Conservation (phyloP, 108 stramenopile genomes). For the Cyclotella sp. region DNA sequence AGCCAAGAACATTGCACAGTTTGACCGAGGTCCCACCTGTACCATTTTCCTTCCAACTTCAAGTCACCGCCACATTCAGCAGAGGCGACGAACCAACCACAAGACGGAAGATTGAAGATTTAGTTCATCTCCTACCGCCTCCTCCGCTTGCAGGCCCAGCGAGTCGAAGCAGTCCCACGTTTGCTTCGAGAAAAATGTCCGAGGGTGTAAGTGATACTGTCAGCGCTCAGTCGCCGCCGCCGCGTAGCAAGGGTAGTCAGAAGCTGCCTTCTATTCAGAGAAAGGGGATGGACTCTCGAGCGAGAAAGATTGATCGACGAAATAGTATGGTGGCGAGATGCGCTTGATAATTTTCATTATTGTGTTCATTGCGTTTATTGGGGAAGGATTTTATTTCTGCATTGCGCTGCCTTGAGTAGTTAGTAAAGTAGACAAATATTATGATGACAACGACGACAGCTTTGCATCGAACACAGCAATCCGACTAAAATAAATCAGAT, state of each 20-base stretch:
- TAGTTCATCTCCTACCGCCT: background rate
- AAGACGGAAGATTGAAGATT: background rate
- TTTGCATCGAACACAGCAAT: too few species aligned
- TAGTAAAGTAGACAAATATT: too few species aligned
- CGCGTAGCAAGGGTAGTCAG: background rate
- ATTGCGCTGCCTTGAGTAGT: too few species aligned
- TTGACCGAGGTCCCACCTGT: background rate
- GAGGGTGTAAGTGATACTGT: background rate
- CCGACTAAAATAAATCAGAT: too few species aligned
- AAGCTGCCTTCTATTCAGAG: background rate
- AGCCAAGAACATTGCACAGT: background rate
- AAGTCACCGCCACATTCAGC: background rate
- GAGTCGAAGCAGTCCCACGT: background rate
- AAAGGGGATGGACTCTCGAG: constrained; percentile 2
- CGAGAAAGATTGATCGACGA: background rate
- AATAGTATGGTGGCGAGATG: constrained; percentile 4
- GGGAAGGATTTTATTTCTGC: too few species aligned
- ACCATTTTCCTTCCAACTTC: background rate
- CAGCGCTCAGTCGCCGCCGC: background rate
- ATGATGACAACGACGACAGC: too few species aligned
- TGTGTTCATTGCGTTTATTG: too few species aligned
- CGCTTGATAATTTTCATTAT: background rate
- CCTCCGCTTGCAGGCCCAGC: background rate
- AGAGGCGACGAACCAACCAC: background rate
- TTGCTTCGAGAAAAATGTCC: background rate